A percentile compares a stretch with the other conserved stretches of the same genome.
phyloP scores from a whole-genome alignment of 2,329 filamentous ascomycete genomes.

The Xylariaceae sp. region DNA sequence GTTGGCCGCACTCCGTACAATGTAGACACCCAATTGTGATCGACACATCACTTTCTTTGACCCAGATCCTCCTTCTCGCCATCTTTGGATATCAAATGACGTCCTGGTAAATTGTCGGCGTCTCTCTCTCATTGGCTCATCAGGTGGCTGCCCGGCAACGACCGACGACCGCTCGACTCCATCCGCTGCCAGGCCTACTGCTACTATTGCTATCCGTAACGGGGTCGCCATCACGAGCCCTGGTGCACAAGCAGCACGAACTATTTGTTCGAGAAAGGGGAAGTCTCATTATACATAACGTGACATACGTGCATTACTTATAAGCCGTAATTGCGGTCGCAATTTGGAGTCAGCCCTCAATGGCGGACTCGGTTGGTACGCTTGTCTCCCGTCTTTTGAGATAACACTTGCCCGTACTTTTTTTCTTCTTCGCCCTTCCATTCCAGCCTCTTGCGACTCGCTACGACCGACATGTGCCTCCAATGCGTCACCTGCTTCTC shows the following conservation, averaged over 20 bases:
- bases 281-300: neutral
- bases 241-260: neutral
- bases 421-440: neutral
- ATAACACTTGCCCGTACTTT: neutral
- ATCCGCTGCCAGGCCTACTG: too few species aligned
- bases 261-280: neutral
- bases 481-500: neutral
- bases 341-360: slow-evolving; percentile 26
- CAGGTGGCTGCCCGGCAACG: neutral
- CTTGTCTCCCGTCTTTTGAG: neutral
- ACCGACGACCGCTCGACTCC: neutral
- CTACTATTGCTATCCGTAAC: neutral
- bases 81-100: slow-evolving; percentile 1
- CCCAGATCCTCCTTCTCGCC: neutral
- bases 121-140: slow-evolving; percentile 1
- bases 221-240: neutral
- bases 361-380: slow-evolving; percentile 51
- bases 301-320: neutral
- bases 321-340: slow-evolving; percentile 9
- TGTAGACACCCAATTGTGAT: neutral
- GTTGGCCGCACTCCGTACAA: neutral
- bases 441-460: neutral
- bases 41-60: neutral
- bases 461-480: neutral
- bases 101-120: slow-evolving; percentile 1